Percentiles rank a stretch among this genome's conserved stretches.
phyloP scores from a whole-genome alignment of 2,329 filamentous ascomycete genomes.

The Amauroascus verrucosus region DNA sequence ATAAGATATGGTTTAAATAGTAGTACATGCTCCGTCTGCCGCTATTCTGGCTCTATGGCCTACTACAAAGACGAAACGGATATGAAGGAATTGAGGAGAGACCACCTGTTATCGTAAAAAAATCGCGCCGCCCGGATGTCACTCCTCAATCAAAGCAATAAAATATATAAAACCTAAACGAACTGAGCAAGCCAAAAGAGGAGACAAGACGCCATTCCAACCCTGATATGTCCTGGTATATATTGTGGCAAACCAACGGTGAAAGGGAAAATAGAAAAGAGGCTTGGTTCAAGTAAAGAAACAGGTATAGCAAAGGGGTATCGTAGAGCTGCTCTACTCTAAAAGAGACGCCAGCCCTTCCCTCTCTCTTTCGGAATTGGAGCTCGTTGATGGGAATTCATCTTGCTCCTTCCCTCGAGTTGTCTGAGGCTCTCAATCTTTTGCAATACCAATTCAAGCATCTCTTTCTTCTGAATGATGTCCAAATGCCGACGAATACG shows the following conservation, averaged over 20 bases:
- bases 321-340: conserved; percentile 10
- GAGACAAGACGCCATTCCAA: conserved; percentile 13
- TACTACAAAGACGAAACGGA: not conserved
- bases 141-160: not conserved
- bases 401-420: conserved; percentile 64
- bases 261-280: not conserved
- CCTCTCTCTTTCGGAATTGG: conserved; percentile 30
- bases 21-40: not conserved
- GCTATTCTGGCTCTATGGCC: not conserved
- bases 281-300: not conserved
- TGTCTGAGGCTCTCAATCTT: conserved; percentile 90
- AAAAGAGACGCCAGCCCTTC: conserved; percentile 38
- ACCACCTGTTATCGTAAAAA: not conserved
- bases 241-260: conserved; percentile 4
- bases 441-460: conserved; percentile 81
- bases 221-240: conserved; percentile 15
- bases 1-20: not conserved
- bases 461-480: conserved; percentile 80
- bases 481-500: conserved; percentile 84
- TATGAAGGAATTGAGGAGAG: not conserved
- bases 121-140: not conserved
- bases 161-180: not conserved
- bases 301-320: not conserved
- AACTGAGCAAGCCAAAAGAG: not conserved
- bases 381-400: conserved; percentile 32